phyloP scores from a whole-genome alignment of 768 basidiomycete genomes.

The Phylloporus sp. region DNA sequence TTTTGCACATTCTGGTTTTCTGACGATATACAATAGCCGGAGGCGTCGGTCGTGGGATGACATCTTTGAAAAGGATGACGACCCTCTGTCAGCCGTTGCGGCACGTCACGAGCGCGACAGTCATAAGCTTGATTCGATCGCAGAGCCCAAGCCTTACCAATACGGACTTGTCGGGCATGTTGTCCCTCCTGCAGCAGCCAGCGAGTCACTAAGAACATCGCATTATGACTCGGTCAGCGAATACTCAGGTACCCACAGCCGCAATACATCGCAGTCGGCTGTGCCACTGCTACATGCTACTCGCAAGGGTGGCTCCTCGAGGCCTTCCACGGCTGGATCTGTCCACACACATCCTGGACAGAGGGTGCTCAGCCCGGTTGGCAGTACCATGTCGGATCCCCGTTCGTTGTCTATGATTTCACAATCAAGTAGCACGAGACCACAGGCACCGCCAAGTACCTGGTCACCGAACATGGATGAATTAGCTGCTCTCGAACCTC shows the following conservation, averaged over 20 bases:
- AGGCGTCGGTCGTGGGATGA: conserved; percentile 46
- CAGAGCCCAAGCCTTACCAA: conserved; percentile 53
- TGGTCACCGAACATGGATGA: conserved; percentile 23
- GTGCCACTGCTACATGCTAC: conserved; percentile 21
- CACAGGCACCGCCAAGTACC: conserved; percentile 1
- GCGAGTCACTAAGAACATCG: conserved; percentile 33
- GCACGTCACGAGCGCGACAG: conserved; percentile 19
- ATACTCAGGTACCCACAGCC: conserved; percentile 20
- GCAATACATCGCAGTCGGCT: conserved; percentile 24
- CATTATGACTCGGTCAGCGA: conserved; percentile 21
- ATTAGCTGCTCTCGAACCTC: conserved; percentile 13
- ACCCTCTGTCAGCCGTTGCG: conserved; percentile 14
- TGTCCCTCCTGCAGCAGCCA: conserved; percentile 25
- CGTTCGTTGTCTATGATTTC: conserved; percentile 23
- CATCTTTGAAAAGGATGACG: conserved; percentile 44
- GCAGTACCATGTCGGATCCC: conserved; percentile 6
- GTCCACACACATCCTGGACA: conserved; percentile 18
- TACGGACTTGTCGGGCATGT: conserved; percentile 57
- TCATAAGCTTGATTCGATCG: conserved; percentile 27
- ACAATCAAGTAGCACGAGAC: conserved; percentile 10
- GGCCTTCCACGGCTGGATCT: conserved; percentile 44
- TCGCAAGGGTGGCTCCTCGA: conserved; percentile 21
- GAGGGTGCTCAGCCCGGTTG: conserved; percentile 3
- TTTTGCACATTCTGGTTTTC: conserved; percentile 4
- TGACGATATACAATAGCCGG: conserved; percentile 32